A percentile compares a stretch with the other conserved stretches of the same genome.
Conservation (phyloP, 202 grass and related monocot species). For the Schoenoplectus triqueter region DNA sequence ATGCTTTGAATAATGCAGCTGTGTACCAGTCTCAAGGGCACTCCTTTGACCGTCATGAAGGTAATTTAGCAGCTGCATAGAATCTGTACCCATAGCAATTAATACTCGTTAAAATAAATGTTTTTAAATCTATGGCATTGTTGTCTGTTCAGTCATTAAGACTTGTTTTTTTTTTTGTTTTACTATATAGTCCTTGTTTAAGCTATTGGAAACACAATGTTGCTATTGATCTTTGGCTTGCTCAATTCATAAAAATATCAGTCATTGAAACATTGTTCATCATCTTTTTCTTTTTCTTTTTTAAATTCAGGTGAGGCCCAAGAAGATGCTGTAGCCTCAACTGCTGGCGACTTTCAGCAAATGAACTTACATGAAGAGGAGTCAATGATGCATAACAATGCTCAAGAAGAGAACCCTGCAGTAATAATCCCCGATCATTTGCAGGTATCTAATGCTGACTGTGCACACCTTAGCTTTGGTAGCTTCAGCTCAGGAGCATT, state of each 20-base stretch:
- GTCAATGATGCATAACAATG: conserved; percentile 39
- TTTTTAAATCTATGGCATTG: not conserved
- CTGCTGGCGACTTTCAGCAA: conserved; percentile 65
- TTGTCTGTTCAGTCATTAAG: not conserved
- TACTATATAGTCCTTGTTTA: not conserved
- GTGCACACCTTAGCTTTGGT: conserved; percentile 89
- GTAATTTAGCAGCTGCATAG: conserved; percentile 47
- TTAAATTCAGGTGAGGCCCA: conserved; percentile 52
- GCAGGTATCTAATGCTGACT: conserved; percentile 82
- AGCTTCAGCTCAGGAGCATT: conserved; percentile 97
- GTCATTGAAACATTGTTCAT: conserved; percentile 20
- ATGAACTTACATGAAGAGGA: conserved; percentile 78
- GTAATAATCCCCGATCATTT: conserved; percentile 99
- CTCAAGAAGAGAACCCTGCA: conserved; percentile 76
- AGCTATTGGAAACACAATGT: not conserved
- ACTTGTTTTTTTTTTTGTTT: not conserved
- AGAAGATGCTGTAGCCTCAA: conserved; percentile 50
- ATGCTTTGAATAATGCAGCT: conserved; percentile 52
- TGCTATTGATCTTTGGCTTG: conserved; percentile 21
- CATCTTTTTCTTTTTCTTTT: not conserved
- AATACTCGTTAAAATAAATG: not conserved
- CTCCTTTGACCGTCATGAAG: conserved; percentile 57
- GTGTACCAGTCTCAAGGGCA: conserved; percentile 56
- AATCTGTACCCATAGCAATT: not conserved
- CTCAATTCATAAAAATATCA: not conserved